phyloP scores from a whole-genome alignment of 805 yeast genomes.

The Ogataea trehaloabstinens region DNA sequence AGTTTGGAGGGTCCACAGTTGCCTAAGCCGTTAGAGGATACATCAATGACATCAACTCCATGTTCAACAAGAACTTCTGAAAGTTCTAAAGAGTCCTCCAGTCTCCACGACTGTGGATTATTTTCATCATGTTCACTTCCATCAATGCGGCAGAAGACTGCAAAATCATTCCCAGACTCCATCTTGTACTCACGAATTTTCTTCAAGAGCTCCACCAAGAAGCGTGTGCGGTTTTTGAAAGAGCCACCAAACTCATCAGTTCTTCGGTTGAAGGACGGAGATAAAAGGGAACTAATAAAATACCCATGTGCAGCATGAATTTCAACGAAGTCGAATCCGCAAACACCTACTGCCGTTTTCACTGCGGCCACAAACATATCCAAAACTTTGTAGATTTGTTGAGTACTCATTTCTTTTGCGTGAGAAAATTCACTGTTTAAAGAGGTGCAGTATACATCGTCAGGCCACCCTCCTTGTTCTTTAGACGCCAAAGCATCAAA shows the following conservation, averaged over 20 bases:
- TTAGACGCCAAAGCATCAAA: constrained; percentile 32
- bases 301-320: constrained; percentile 68
- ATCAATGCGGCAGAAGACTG: constrained; percentile 48
- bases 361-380: constrained; percentile 45
- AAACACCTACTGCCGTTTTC: constrained; percentile 43
- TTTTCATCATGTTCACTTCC: constrained; percentile 41
- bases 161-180: constrained; percentile 30
- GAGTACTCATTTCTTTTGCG: constrained; percentile 44
- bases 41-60: constrained; percentile 53
- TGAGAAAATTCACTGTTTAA: constrained; percentile 18
- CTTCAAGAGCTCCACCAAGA: constrained; percentile 46
- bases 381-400: constrained; percentile 41
- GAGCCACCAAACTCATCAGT: constrained; percentile 65
- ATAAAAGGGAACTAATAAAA: constrained; percentile 47
- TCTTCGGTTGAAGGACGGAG: constrained; percentile 47
- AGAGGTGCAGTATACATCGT: constrained; percentile 45
- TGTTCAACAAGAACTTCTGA: constrained; percentile 36
- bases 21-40: constrained; percentile 34
- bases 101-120: constrained; percentile 40
- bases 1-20: background rate
- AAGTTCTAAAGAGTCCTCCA: constrained; percentile 43
- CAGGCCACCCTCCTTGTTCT: constrained; percentile 42
- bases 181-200: constrained; percentile 41
- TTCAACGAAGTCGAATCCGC: constrained; percentile 64
- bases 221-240: constrained; percentile 54